These are phyloP conservation scores for Alternaria sp. DNA, from an alignment of 2,329 filamentous ascomycete genomes.

Conservation along the genomic window DNA sequence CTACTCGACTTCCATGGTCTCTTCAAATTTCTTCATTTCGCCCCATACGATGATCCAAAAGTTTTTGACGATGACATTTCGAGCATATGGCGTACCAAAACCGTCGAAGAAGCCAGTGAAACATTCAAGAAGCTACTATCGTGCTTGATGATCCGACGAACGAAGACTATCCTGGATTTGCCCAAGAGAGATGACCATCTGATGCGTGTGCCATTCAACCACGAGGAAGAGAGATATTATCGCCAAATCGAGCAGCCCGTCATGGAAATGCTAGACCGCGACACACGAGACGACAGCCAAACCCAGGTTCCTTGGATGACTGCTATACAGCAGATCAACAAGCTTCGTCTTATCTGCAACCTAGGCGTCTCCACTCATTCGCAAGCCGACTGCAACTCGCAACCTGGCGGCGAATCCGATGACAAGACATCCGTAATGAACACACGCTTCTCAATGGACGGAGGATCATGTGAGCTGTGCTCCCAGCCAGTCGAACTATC, in stretches of 20 bases:
- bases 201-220: background rate
- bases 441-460: slow-evolving; percentile 1
- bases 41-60: slow-evolving; percentile 34
- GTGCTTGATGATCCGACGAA: slow-evolving; percentile 51
- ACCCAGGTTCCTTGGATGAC: background rate
- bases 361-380: slow-evolving; percentile 40
- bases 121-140: slow-evolving; percentile 50
- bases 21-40: slow-evolving; percentile 23
- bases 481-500: background rate
- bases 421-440: background rate
- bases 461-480: background rate
- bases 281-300: background rate
- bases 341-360: slow-evolving; percentile 56
- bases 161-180: slow-evolving; percentile 49
- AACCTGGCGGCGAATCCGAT: background rate
- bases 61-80: slow-evolving; percentile 52
- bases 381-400: background rate
- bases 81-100: slow-evolving; percentile 47
- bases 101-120: slow-evolving; percentile 45
- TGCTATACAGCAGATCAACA: slow-evolving; percentile 55
- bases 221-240: background rate
- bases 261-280: background rate
- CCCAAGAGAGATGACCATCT: slow-evolving; percentile 44
- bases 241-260: background rate
- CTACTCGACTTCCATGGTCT: slow-evolving; percentile 24